Evolutionary conservation across 768 basidiomycete genomes (phyloP), one percentile per base, ranked within the genome.

Genomic region (Suillus plorans): DNA sequence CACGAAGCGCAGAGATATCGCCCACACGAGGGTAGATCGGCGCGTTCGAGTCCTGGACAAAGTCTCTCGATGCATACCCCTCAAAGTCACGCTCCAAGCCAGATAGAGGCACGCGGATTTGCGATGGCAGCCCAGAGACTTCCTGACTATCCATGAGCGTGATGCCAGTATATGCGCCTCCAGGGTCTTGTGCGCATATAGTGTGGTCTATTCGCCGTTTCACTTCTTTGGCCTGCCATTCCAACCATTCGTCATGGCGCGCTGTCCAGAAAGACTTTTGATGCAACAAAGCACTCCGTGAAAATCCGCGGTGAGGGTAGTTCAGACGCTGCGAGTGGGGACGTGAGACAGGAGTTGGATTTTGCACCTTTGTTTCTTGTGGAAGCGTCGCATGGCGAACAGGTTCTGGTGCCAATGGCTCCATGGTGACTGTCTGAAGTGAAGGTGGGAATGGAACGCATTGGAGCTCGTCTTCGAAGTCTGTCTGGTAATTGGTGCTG

Each of bases 191-290:
- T 39, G 31, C 58, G 25, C 62, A 55, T 39, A 63, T 16, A 36
- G 59, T 52, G 20, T 60, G 53, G 52, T 64, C 68, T 62, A 61
- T 64, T 47, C 55, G 36, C 44, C 61, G 65, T 61, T 22, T 59
- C 1, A 31, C 64, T 41, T 68, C 63, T 31, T 49, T 55, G 60
- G 69, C 67, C 50, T 72, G 70, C 70, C 79, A 79, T 47, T 78
- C 80, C 31, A 76, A 73, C 83, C 83, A 86, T 60, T 82, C 80
- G 57, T 84, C 84, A 63, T 84, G 81, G 22, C 87, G 84, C 7
- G 79, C 71, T 44, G 78, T 76, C 89, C 89, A 91, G 68, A 91
- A 82, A 73, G 77, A 84, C 70, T 89, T 90, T 67, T 84, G 74
- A 69, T 89, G 83, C 16, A 80, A 75, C 42, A 91, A 80, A 2